Conservation (phyloP, 2,329 filamentous ascomycete genomes). For the Hypoxylon sp. region DNA sequence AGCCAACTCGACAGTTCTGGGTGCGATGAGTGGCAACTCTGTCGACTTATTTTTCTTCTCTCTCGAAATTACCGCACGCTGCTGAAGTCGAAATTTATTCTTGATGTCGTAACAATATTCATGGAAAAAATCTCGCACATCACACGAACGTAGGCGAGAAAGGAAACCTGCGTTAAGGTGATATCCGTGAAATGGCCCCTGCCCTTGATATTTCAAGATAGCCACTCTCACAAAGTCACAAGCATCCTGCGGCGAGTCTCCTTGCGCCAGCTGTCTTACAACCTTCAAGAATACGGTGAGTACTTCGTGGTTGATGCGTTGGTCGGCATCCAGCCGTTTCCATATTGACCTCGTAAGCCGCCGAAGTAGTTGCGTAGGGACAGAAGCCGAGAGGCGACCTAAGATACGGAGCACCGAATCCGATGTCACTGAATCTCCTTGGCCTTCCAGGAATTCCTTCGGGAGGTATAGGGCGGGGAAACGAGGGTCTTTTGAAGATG, state of each 20-base stretch:
- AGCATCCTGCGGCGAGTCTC: conserved; percentile 53
- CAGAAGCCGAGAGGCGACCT: neutral
- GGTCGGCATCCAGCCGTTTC: conserved; percentile 15
- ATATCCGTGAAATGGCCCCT: conserved; percentile 55
- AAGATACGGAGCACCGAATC: conserved; percentile 45
- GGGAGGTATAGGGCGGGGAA: conserved; percentile 47
- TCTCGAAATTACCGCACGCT: neutral
- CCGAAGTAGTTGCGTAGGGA: conserved; percentile 25
- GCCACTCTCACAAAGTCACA: conserved; percentile 52
- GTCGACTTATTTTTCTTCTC: conserved; percentile 7
- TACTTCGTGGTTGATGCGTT: conserved; percentile 4
- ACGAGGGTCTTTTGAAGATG: conserved; percentile 32
- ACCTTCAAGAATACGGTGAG: conserved; percentile 13
- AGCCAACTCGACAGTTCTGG: conserved; percentile 58
- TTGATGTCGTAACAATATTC: conserved; percentile 50
- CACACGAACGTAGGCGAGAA: conserved; percentile 47
- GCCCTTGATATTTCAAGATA: conserved; percentile 50
- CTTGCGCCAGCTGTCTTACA: conserved; percentile 45
- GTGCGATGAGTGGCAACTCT: conserved; percentile 50
- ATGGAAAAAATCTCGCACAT: conserved; percentile 50
- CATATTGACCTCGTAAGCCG: conserved; percentile 32
- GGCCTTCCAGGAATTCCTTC: conserved; percentile 39
- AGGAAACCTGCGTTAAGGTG: conserved; percentile 52
- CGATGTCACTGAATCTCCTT: conserved; percentile 39
- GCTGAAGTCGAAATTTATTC: conserved; percentile 50